These are phyloP conservation scores for Colletotrichum agaves DNA, from an alignment of 2,329 filamentous ascomycete species.

Conservation along the genomic window DNA sequence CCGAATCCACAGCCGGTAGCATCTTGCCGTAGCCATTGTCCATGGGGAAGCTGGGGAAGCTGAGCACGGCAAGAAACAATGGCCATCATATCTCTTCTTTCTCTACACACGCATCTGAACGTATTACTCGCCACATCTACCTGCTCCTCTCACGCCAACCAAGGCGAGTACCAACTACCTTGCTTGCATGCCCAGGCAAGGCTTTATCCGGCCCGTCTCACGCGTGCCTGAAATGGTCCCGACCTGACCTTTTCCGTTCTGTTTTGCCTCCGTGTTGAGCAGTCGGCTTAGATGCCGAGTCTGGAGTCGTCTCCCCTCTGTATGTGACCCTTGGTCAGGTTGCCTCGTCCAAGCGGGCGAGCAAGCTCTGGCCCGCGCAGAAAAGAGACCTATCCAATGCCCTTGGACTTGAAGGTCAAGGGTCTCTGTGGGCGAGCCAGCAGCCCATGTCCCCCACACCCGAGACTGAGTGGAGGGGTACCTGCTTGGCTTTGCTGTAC, in stretches of 20 bases:
- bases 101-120: constrained; percentile 5
- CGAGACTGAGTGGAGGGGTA: constrained; percentile 48
- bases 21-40: not conserved
- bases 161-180: constrained; percentile 29
- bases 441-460: constrained; percentile 39
- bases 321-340: constrained; percentile 17
- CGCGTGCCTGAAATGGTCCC: constrained; percentile 17
- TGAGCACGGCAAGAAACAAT: constrained; percentile 3
- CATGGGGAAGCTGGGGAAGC: constrained; percentile 19
- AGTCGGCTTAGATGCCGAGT: constrained; percentile 17
- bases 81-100: not conserved
- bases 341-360: constrained; percentile 31
- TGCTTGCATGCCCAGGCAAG: constrained; percentile 27
- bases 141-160: constrained; percentile 15
- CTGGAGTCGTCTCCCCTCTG: not conserved
- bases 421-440: constrained; percentile 31
- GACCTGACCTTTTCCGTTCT: constrained; percentile 2
- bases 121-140: constrained; percentile 1
- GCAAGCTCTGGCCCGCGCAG: constrained; percentile 22
- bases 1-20: constrained; percentile 5
- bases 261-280: constrained; percentile 26
- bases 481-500: constrained; percentile 41
- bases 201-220: constrained; percentile 28
- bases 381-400: constrained; percentile 31
- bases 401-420: constrained; percentile 23